A percentile compares a stretch with the other conserved stretches of the same genome.
These are phyloP conservation scores for Blastobotrys apis DNA, from an alignment of 1,139 yeast species.

Conservation along the genomic window DNA sequence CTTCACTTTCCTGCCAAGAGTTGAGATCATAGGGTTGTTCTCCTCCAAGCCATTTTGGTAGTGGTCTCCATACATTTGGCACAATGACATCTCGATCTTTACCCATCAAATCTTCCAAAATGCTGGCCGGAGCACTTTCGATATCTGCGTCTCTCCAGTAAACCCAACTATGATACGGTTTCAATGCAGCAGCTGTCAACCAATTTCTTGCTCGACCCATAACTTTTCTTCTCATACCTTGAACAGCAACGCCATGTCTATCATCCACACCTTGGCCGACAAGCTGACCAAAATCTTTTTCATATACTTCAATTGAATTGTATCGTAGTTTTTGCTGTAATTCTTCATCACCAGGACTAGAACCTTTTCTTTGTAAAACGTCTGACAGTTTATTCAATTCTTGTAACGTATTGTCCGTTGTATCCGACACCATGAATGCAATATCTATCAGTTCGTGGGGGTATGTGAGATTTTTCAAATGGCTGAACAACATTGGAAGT, in stretches of 20 bases:
- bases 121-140: constrained; percentile 55
- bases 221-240: constrained; percentile 64
- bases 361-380: constrained; percentile 37
- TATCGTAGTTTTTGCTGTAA: constrained; percentile 9
- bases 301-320: constrained; percentile 40
- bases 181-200: constrained; percentile 55
- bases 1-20: constrained; percentile 87
- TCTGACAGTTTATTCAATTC: constrained; percentile 59
- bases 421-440: constrained; percentile 61
- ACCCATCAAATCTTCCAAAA: constrained; percentile 62
- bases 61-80: constrained; percentile 90
- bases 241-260: constrained; percentile 68
- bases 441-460: constrained; percentile 61
- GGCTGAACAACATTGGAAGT: constrained; percentile 58
- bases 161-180: constrained; percentile 69
- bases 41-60: constrained; percentile 83
- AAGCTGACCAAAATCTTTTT: constrained; percentile 64
- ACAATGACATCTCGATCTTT: constrained; percentile 65
- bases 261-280: constrained; percentile 80
- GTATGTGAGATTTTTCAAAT: constrained; percentile 55
- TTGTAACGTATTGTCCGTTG: constrained; percentile 59
- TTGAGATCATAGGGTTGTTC: constrained; percentile 90
- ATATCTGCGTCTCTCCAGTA: constrained; percentile 76
- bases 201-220: constrained; percentile 75
- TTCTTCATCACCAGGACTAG: not conserved